A percentile compares a stretch with the other conserved stretches of the same genome.
Conservation (phyloP, 495 filamentous ascomycete species). For the Lepraria neglecta region DNA sequence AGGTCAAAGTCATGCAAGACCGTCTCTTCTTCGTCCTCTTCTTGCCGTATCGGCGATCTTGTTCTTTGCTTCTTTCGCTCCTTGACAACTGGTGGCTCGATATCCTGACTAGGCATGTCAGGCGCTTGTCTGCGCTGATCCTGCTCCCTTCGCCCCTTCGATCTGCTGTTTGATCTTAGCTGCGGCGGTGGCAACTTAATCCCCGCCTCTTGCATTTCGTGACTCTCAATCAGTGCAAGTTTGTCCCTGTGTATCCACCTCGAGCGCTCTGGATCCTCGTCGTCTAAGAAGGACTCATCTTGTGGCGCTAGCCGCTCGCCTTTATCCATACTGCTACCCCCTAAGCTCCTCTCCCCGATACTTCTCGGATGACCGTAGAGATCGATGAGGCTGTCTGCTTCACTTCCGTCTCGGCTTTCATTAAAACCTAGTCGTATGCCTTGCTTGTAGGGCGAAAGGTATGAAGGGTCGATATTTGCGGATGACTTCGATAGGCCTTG, state of each 20-base stretch:
- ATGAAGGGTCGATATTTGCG: slow-evolving; percentile 22
- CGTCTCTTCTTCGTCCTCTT: slow-evolving; percentile 36
- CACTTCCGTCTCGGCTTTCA: slow-evolving; percentile 49
- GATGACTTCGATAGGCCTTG: slow-evolving; percentile 14
- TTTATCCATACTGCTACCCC: slow-evolving; percentile 20
- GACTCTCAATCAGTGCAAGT: slow-evolving; percentile 83
- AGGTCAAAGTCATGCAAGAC: slow-evolving; percentile 57
- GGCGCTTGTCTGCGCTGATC: slow-evolving; percentile 49
- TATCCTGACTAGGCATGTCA: slow-evolving; percentile 32
- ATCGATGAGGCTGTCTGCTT: slow-evolving; percentile 52
- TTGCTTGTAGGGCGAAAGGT: slow-evolving; percentile 25
- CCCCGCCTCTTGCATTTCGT: slow-evolving; percentile 85
- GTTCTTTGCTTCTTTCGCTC: slow-evolving; percentile 33
- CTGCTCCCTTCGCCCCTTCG: slow-evolving; percentile 50
- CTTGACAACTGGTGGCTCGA: slow-evolving; percentile 16
- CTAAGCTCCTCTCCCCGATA: slow-evolving; percentile 32
- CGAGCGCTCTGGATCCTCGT: slow-evolving; percentile 55
- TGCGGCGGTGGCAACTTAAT: slow-evolving; percentile 58
- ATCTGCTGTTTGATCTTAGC: slow-evolving; percentile 43
- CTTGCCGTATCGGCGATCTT: slow-evolving; percentile 42
- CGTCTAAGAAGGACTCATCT: slow-evolving; percentile 28
- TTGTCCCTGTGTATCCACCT: slow-evolving; percentile 98
- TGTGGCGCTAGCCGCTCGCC: slow-evolving; percentile 23
- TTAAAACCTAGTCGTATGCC: slow-evolving; percentile 36
- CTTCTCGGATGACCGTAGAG: slow-evolving; percentile 41